Evolutionary conservation across 441 rosid species (phyloP).

Genomic region (Adansonia grandidieri): DNA sequence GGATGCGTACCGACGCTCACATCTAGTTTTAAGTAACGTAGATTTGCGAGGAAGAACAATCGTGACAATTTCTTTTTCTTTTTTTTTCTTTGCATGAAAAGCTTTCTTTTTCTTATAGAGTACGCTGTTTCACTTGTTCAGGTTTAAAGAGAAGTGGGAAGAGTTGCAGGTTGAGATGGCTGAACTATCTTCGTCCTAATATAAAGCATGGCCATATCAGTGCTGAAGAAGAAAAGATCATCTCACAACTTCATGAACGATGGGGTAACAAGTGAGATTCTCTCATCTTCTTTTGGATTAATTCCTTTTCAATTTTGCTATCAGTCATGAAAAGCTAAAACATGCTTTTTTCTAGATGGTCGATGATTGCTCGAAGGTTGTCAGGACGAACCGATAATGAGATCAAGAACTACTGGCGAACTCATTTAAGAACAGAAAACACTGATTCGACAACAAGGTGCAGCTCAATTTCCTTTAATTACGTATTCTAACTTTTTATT

Average conservation of each 20-base stretch:
- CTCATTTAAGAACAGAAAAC: constrained; percentile 57
- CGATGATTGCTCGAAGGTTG: constrained; percentile 67
- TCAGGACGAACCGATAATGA: constrained; percentile 86
- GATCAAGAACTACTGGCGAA: constrained; percentile 82
- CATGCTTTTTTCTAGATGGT: constrained; percentile 51
- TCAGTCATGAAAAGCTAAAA: not conserved
- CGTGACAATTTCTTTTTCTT: not conserved
- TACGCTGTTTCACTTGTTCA: constrained; percentile 25
- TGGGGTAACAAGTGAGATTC: constrained; percentile 75
- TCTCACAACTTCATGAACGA: constrained; percentile 56
- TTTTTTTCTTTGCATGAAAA: not conserved
- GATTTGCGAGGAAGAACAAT: not conserved
- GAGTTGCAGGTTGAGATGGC: constrained; percentile 80
- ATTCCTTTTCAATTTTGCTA: not conserved
- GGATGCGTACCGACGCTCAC: too few species aligned
- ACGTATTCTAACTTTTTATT: too few species aligned
- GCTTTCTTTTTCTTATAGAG: not conserved
- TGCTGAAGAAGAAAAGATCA: constrained; percentile 58
- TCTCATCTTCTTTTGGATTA: not conserved
- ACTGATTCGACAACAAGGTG: constrained; percentile 49
- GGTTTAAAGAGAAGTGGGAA: constrained; percentile 75
- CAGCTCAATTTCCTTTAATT: not conserved
- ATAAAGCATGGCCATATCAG: constrained; percentile 59
- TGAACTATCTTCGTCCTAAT: constrained; percentile 69
- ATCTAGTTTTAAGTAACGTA: too few species aligned